Base-by-base conservation (phyloP, 345 rosid species). In the Theobroma cacao region DNA sequence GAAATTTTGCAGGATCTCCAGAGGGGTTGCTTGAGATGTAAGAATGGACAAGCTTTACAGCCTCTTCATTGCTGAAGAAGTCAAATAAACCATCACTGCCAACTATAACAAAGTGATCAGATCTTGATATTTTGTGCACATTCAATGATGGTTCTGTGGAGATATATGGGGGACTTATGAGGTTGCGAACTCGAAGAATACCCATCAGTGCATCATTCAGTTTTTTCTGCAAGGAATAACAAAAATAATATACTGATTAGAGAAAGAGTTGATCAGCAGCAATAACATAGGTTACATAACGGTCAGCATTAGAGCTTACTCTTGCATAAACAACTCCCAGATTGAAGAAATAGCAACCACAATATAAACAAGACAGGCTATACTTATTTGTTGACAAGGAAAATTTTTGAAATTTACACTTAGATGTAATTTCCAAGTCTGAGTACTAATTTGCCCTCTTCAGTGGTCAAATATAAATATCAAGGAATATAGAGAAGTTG, bases 121-220 rank as follows among this genome's bases (percentile, higher is more conserved):
- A 90, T 72, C 89, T 86, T 3, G 91, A 87, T 79, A 96, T 89
- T 76, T 78, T 87, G 68, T 90, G 98, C 77, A 91, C 89, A 79
- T 87, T 85, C 84, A 91, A 64, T 11, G 99, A 92, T 73, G 99
- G 99, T 74, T 86, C 83, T 7, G 91, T 91, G 20, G 98, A 94
- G 52, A 96, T 81, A 77, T 94, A 94, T 36, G 99, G 99, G 58
- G 99, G 99, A 66, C 98, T 96, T 65, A 83, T 73, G 65, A 96
- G 98, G 82, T 94, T 92, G 70, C 89, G 93, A 76, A 94, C 97
- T 77, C 88, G 91, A 48, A 96, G 97, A 14, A 94, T 92, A 48
- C 99, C 98, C 99, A 96, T 94, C 74, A 94, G 78, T 0, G 99
- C 99, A 88, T 94, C 92, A 31, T 94, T 96, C 60, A 96, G 75